Evolutionary conservation across 208 protist genomes (phyloP), one percentile per base, ranked within the genome.

Genomic region (Trypanosoma theileri): DNA sequence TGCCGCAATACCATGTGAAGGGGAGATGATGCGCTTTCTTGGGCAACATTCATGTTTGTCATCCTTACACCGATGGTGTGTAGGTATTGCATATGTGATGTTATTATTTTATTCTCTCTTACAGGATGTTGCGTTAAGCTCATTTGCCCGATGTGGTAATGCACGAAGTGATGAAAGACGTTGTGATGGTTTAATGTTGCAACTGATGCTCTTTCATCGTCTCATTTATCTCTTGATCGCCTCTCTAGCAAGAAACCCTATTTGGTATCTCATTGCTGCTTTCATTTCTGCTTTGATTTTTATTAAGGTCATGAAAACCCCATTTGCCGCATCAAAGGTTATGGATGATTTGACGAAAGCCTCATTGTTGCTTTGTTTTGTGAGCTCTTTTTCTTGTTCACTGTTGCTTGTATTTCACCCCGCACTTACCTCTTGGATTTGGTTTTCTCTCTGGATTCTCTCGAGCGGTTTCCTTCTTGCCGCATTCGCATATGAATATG

Each of bases 181-280:
- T 21, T 72, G 59, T 52, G 67, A 72, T 66, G 59, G 58, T 17
- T 48, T 64, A 8, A 59, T 65, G 67, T n/a, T 72, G 59, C 57
- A 72, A 26, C 35, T 72, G 1, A 59, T 65, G 59, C 63, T 66
- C 48, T 60, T 62, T 59, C 67, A 72, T 56, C 56, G 67, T 13
- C 58, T 44, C n/a, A 35, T 31, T 24, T 72, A 72, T 24, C 3
- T 72, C 19, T 53, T 64, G 46, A 55, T 60, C 13, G 56, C 51
- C 22, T 50, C 50, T 12, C 65, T 59, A 17, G 50, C 57, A 45
- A 52, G 16, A 4, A 19, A 19, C 17, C 45, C 16, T 16, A 41
- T 54, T 46, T 72, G 67, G 57, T 72, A 50, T 54, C 40, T 40
- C 56, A n/a, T 48, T 3, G 10, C 16, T 3, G 2, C 2, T 48